Evolutionary conservation across 257 asterid genomes (phyloP).

Genomic region (Primulina eburnea): DNA sequence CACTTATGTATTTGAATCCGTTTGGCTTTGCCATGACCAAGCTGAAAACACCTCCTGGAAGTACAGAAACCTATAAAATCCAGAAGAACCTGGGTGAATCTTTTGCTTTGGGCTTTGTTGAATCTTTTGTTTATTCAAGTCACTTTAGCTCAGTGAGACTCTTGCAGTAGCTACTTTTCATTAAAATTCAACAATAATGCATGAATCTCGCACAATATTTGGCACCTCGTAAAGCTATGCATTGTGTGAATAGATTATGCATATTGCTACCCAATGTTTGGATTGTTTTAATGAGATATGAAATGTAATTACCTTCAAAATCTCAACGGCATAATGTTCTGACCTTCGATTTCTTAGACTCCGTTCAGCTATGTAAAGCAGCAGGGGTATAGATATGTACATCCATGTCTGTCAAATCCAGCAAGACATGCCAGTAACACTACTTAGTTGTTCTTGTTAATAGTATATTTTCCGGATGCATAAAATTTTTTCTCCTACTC

Average conservation of each 20-base stretch:
- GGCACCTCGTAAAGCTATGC: background rate
- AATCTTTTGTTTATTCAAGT: too few species aligned
- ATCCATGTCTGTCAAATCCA: constrained; percentile 73
- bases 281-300: background rate
- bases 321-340: constrained; percentile 69
- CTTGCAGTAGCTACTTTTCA: background rate
- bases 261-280: background rate
- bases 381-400: constrained; percentile 71
- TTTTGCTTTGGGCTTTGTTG: background rate
- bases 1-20: constrained; percentile 84
- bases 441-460: background rate
- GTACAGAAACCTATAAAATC: constrained; percentile 70
- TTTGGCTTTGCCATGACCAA: constrained; percentile 77
- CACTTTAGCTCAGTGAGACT: background rate
- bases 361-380: constrained; percentile 75
- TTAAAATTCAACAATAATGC: background rate
- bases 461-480: background rate
- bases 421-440: background rate
- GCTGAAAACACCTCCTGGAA: constrained; percentile 95
- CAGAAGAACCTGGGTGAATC: constrained; percentile 17
- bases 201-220: background rate
- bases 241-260: too few species aligned
- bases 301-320: constrained; percentile 60
- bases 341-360: constrained; percentile 78
- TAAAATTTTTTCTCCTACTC: background rate